Evolutionary conservation across 192 early-diverging fungal genomes (phyloP).

Genomic region (Diversispora eburnea): DNA sequence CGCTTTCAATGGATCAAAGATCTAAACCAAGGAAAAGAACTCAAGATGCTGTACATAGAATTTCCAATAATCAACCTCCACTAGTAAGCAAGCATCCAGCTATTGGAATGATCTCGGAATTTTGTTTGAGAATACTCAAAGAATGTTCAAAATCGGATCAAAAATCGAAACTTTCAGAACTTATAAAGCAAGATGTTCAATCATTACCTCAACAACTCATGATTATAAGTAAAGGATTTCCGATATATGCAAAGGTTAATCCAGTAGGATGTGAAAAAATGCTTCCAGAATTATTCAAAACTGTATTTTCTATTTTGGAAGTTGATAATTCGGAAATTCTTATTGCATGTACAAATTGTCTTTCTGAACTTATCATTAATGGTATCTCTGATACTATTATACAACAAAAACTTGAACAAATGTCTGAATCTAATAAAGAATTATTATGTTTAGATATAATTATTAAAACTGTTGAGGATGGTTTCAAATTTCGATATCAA

Average conservation of each 20-base stretch:
- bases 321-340: conserved; percentile 55
- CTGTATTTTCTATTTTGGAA: conserved; percentile 65
- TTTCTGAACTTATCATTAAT: conserved; percentile 63
- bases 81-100: conserved; percentile 72
- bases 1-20: conserved; percentile 74
- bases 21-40: conserved; percentile 84
- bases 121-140: conserved; percentile 56
- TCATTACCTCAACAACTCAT: conserved; percentile 81
- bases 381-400: conserved; percentile 78
- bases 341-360: conserved; percentile 64
- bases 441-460: conserved; percentile 46
- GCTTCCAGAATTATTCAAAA: conserved; percentile 53
- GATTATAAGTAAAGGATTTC: conserved; percentile 72
- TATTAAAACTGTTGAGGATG: conserved; percentile 46
- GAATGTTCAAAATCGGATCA: conserved; percentile 51
- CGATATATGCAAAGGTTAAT: conserved; percentile 60
- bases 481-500: conserved; percentile 75
- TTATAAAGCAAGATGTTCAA: conserved; percentile 77
- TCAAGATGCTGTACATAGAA: conserved; percentile 71
- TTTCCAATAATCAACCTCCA: conserved; percentile 67
- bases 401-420: conserved; percentile 45
- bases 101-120: conserved; percentile 59
- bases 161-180: conserved; percentile 59
- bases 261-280: conserved; percentile 47
- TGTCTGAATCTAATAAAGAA: conserved; percentile 29